Percentiles rank a stretch among this genome's conserved stretches.
Conservation (phyloP, 2,329 filamentous ascomycete species). For the Coniochaeta pulveracea region DNA sequence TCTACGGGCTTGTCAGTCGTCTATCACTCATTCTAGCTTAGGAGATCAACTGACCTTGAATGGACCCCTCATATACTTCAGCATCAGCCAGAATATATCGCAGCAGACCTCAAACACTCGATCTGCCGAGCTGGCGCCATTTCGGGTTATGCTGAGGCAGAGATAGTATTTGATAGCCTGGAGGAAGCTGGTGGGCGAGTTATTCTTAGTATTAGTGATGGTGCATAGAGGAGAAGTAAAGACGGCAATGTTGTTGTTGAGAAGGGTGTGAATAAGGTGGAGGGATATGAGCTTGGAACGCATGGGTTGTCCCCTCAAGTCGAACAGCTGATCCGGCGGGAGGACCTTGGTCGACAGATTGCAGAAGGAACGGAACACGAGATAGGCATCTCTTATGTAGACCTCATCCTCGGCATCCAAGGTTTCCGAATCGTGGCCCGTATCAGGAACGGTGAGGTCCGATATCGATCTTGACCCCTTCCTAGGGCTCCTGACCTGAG, state of each 20-base stretch:
- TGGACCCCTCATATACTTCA: slow-evolving; percentile 84
- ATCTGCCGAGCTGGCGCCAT: slow-evolving; percentile 86
- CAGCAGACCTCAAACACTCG: slow-evolving; percentile 90
- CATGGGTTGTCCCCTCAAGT: slow-evolving; percentile 91
- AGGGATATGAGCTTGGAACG: slow-evolving; percentile 91
- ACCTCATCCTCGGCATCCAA: slow-evolving; percentile 79
- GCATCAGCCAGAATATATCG: slow-evolving; percentile 96
- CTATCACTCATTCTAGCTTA: neutral
- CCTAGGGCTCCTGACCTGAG: slow-evolving; percentile 40
- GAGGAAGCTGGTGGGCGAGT: slow-evolving; percentile 79
- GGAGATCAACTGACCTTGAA: slow-evolving; percentile 59
- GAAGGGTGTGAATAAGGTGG: slow-evolving; percentile 86
- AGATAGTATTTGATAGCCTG: slow-evolving; percentile 96
- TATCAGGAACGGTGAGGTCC: slow-evolving; percentile 43
- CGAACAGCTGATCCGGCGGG: slow-evolving; percentile 81
- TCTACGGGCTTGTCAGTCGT: slow-evolving; percentile 37
- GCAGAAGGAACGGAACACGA: slow-evolving; percentile 95
- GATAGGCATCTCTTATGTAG: slow-evolving; percentile 91
- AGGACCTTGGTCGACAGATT: slow-evolving; percentile 91
- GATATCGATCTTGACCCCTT: slow-evolving; percentile 35
- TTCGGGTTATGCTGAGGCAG: slow-evolving; percentile 86
- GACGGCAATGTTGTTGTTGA: slow-evolving; percentile 86
- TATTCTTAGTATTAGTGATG: slow-evolving; percentile 82
- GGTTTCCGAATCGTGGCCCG: slow-evolving; percentile 40
- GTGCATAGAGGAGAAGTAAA: slow-evolving; percentile 88